Percentiles rank a stretch among this genome's conserved stretches.
phyloP scores from a whole-genome alignment of 768 basidiomycete genomes.

The Suillus discolor region DNA sequence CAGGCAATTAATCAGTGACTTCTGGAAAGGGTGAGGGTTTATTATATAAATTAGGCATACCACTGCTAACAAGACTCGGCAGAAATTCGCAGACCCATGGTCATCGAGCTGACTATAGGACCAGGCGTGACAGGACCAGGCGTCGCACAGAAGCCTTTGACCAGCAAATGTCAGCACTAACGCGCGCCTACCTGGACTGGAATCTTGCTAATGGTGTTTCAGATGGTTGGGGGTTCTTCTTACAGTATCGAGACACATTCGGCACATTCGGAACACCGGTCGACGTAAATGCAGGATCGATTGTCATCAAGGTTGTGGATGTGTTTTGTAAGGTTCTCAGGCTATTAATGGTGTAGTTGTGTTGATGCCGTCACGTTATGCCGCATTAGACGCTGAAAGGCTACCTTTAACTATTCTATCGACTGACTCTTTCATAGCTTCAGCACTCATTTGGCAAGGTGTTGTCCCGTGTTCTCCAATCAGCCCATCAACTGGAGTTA shows the following conservation, averaged over 20 bases:
- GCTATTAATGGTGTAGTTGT: background rate
- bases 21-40: conserved; percentile 4
- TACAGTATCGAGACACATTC: background rate
- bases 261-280: background rate
- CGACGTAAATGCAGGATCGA: background rate
- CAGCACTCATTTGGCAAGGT: conserved; percentile 11
- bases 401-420: background rate
- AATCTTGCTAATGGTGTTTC: background rate
- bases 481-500: conserved; percentile 6
- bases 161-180: background rate
- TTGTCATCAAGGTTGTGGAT: background rate
- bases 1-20: background rate
- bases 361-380: background rate
- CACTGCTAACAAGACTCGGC: background rate
- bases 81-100: background rate
- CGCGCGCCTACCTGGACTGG: background rate
- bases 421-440: conserved; percentile 3
- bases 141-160: background rate
- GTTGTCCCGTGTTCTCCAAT: conserved; percentile 12
- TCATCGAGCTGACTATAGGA: background rate
- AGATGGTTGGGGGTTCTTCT: background rate
- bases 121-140: background rate
- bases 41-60: too few relatives aligned
- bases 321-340: conserved; percentile 3
- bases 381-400: conserved; percentile 2